Evolutionary conservation across 768 basidiomycete genomes (phyloP).

Genomic region (Mycena albidolilacea): DNA sequence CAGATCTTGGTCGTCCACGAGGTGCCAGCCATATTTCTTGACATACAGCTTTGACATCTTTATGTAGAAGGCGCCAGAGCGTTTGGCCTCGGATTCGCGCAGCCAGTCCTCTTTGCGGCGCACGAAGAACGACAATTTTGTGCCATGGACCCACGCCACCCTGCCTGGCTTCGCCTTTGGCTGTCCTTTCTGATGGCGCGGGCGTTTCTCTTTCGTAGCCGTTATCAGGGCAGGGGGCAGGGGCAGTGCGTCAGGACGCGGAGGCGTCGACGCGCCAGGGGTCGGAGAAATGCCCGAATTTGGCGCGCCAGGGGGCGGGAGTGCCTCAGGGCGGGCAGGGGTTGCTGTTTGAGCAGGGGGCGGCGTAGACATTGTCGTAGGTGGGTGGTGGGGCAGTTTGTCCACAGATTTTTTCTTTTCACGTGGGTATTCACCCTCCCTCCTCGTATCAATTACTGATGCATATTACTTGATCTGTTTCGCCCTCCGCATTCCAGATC

Average conservation of each 20-base stretch:
- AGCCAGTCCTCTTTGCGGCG: not conserved
- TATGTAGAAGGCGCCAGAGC: not conserved
- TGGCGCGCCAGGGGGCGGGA: no score
- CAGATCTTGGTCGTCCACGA: not conserved
- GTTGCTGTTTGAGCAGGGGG: no score
- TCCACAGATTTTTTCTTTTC: no score
- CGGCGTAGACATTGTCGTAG: no score
- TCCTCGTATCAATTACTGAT: no score
- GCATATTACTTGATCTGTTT: no score
- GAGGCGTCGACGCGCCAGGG: no score
- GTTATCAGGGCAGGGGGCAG: not conserved
- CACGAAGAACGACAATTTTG: not conserved
- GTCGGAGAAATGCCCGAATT: no score
- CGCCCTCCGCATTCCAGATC: not conserved
- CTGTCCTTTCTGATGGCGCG: not conserved
- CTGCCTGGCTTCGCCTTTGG: not conserved
- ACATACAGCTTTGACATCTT: not conserved
- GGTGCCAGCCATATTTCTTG: not conserved
- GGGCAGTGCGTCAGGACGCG: not conserved
- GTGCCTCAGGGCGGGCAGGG: no score
- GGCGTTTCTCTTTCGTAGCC: not conserved
- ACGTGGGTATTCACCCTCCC: no score
- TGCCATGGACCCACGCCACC: conserved; percentile 2
- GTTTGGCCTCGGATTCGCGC: not conserved
- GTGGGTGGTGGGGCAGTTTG: no score